Base-by-base conservation (phyloP, 2,329 filamentous ascomycete genomes). In the Curvularia verruculosa region DNA sequence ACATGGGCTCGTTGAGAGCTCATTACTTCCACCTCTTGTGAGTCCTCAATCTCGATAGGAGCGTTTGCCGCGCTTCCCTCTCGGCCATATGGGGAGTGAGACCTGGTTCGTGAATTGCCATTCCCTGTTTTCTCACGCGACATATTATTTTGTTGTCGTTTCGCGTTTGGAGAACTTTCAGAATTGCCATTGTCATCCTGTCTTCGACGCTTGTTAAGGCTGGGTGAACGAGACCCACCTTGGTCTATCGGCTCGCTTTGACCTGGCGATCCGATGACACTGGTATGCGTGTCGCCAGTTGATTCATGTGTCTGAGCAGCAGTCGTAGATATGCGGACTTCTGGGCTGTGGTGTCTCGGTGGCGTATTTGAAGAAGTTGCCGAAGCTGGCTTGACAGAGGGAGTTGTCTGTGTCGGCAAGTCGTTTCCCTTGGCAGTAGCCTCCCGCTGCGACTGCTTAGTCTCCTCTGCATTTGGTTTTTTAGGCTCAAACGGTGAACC, bases 41-140 rank as follows among this genome's bases (percentile, higher is more conserved):
- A 71, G 55, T 74, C 70, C 0, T 65, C 58, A 34, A 73, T 70
- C 18, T 60, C 49, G 29, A 74, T 73, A 2, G 68, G 69, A 43
- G 57, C 56, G 5, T 49, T 24, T 5, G 34, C 40, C 7, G 61
- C 64, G 34, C 59, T 67, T 5, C 68, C 70, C 18, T 60, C 37
- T 23, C 49, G 48, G 21, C 36, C 47, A 13, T 21, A 28, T 45
- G 36, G 12, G 26, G 13, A 45, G 3, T 18, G 31, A 8, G 19
- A 49, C 34, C 54, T 47, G n/a, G 19, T 34, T 29, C 18, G 36
- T 21, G 5, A 10, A 3, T 18, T 26, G 0, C n/a, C 19, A 34
- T 47, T 19, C 12, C 26, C 15, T 8, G 29, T 18, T 41, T 26
- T 31, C 15, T 41, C 31, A 26, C 15, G 24, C 13, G 50, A 34